A percentile compares a stretch with the other conserved stretches of the same genome.
Conservation (phyloP, 768 basidiomycete species). For the Pulveroboletus frians region DNA sequence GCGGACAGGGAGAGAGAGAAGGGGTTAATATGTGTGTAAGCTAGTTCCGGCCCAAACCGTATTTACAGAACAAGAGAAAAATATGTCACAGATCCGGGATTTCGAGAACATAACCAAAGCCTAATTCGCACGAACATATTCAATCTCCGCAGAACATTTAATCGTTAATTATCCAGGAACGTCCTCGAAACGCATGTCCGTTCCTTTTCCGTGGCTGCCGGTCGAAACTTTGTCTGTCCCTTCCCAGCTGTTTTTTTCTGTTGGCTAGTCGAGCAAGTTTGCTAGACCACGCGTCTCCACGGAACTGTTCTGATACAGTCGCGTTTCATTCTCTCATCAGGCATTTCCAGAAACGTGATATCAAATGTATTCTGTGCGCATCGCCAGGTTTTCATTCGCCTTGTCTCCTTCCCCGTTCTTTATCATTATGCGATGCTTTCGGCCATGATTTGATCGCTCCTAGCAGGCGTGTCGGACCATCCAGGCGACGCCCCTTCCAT, state of each 20-base stretch:
- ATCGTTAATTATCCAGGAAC: conserved; percentile 31
- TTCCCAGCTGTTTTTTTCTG: conserved; percentile 8
- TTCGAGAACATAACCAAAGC: conserved; percentile 38
- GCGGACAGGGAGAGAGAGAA: conserved; percentile 17
- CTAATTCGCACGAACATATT: conserved; percentile 31
- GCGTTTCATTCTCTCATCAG: conserved; percentile 24
- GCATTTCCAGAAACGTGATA: conserved; percentile 31
- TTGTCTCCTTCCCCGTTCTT: conserved; percentile 12
- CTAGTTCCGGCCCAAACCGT: conserved; percentile 35
- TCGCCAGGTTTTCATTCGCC: conserved; percentile 26
- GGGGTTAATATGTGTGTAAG: conserved; percentile 33
- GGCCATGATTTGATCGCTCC: conserved; percentile 28
- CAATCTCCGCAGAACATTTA: conserved; percentile 30
- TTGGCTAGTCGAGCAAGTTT: too few species aligned
- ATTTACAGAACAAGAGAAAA: conserved; percentile 38
- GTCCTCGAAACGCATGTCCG: conserved; percentile 21
- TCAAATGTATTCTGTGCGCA: conserved; percentile 31
- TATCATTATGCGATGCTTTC: conserved; percentile 28
- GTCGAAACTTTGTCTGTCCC: conserved; percentile 15
- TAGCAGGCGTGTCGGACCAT: conserved; percentile 19
- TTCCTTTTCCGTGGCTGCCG: conserved; percentile 20
- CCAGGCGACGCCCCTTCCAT: conserved; percentile 22
- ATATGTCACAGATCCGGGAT: conserved; percentile 38
- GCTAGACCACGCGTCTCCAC: conserved; percentile 9
- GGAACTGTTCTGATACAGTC: conserved; percentile 10